Base-by-base conservation (phyloP, 2,329 filamentous ascomycete genomes). In the Cladosporium colombiae region DNA sequence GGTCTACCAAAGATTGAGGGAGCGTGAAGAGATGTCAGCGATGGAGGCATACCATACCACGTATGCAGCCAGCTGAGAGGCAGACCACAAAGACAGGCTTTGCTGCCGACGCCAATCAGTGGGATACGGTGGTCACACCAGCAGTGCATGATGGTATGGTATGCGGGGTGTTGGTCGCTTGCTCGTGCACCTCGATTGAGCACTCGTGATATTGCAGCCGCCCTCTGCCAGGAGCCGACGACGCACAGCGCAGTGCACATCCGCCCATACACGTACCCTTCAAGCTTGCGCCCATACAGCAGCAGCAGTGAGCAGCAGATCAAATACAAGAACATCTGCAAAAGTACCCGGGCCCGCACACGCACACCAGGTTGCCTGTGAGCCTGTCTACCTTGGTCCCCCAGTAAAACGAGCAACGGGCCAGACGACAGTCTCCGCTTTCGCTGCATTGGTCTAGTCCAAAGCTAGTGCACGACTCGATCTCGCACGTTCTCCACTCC, bases 401-500 rank as follows among this genome's bases (percentile, higher is more conserved):
- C 50, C 50, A 53, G 50, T 25, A 52, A 14, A 35, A 35, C 2
- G n/a, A 18, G 50, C 50, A 4, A 52, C 50, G 27, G 50, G 58
- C 46, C 58, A 61, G 58, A 52, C 31, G 27, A 29, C 27, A 29
- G 27, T 29, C 27, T 29, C 27, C 27, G 27, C 27, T 29, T 29
- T 29, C 27, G 27, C 27, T 29, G 6, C 27, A 29, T 53, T 29
- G 46, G 46, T 33, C 11, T 62, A 62, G 59, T 37, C 25, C 11
- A 53, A 62, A 62, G 59, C 46, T 62, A 61, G 35, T 13, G 35
- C 35, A 5, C 16, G 59, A 62, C 40, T 62, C 59, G 59, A 52
- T 37, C 27, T 29, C 27, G 27, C 27, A 62, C 27, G 18, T 23
- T n/a, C 59, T 62, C 59, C 59, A 62, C 59, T 31, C 44, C 16